Conservation (phyloP, 2,329 filamentous ascomycete genomes). For the Elsinoe perseae region DNA sequence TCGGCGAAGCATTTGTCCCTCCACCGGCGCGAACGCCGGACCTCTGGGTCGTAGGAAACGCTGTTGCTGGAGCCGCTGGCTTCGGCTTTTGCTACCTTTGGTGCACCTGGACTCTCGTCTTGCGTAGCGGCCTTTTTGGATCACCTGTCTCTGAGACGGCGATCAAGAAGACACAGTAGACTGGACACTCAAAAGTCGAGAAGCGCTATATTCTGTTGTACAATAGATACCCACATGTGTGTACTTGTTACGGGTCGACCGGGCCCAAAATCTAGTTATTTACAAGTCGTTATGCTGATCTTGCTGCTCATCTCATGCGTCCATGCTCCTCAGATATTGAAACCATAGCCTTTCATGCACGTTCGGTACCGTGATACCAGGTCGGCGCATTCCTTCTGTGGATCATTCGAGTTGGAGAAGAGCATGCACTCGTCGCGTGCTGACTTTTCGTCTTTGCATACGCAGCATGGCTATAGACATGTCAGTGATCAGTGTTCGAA, state of each 20-base stretch:
- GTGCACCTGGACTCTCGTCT: conserved; percentile 66
- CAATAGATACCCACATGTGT: conserved; percentile 17
- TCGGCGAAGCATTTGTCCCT: conserved; percentile 58
- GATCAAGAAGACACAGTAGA: conserved; percentile 35
- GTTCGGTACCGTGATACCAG: conserved; percentile 77
- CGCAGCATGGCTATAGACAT: conserved; percentile 73
- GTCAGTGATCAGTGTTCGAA: not conserved
- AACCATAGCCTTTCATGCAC: conserved; percentile 92
- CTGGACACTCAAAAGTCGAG: not conserved
- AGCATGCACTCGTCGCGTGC: conserved; percentile 98
- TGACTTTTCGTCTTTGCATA: conserved; percentile 92
- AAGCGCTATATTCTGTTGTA: conserved; percentile 13
- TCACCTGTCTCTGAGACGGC: conserved; percentile 21
- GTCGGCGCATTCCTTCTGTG: conserved; percentile 72
- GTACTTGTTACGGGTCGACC: not conserved
- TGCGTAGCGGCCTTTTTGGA: conserved; percentile 47
- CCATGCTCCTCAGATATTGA: conserved; percentile 54
- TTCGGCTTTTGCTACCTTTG: conserved; percentile 86
- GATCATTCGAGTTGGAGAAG: conserved; percentile 77
- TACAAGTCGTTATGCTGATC: not conserved
- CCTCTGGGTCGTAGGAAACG: conserved; percentile 88
- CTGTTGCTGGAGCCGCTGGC: conserved; percentile 73
- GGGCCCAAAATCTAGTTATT: not conserved
- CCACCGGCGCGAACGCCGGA: conserved; percentile 77
- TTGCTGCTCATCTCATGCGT: not conserved